Conservation (phyloP, 179 eudicot genomes). For the Beta lomatogona region DNA sequence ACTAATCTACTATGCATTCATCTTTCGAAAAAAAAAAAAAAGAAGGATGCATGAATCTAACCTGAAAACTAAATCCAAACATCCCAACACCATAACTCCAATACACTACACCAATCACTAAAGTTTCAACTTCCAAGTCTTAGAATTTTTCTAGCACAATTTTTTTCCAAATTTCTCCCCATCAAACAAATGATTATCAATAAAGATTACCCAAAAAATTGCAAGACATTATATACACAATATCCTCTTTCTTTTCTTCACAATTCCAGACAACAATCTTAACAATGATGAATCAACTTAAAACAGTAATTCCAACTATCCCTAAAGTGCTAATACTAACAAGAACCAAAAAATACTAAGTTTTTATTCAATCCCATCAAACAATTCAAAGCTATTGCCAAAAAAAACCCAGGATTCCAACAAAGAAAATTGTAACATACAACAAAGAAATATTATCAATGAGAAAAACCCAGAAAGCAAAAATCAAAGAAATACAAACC, state of each 20-base stretch:
- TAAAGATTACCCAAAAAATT: neutral
- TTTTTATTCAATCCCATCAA: neutral
- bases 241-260: too few species aligned
- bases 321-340: neutral
- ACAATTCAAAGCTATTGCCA: neutral
- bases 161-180: neutral
- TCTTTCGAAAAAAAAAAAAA: too few species aligned
- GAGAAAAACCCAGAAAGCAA: neutral
- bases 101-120: neutral
- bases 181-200: neutral
- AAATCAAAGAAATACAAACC: constrained; percentile 39
- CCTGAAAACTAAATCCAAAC: neutral
- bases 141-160: neutral
- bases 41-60: too few species aligned
- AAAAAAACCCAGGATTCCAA: neutral
- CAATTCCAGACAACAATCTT: too few species aligned
- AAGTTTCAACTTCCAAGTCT: neutral
- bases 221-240: neutral
- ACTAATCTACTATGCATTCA: too few species aligned
- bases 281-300: too few species aligned
- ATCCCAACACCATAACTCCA: neutral
- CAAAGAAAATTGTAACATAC: neutral
- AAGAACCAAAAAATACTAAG: neutral
- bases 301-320: too few species aligned
- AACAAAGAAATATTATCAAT: neutral